Evolutionary conservation across 305 asterid genomes (phyloP), one percentile per base, ranked within the genome.

Genomic region (Fraxinus sp.): DNA sequence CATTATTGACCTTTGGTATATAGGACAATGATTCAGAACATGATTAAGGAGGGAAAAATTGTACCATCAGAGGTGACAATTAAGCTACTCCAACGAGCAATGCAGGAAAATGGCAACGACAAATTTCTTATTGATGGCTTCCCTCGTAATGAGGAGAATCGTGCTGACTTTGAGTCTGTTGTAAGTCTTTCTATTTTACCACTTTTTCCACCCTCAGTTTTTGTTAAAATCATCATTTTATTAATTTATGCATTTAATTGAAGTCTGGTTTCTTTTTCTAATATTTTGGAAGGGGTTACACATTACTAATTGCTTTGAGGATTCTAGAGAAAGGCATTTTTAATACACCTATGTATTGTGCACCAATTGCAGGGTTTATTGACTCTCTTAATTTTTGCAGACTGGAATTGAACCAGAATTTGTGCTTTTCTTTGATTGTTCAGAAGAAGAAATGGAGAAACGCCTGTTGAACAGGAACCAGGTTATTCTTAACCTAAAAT

Each of bases 81-180:
- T 83, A 91, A 87, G 89, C 98, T 95, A 83, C 94, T 94, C 84
- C 92, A 93, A 84, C 89, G 87, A 84, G 98, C 99, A 74, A 95
- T 95, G 79, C 76, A 79, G 80, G 97, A 94, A 88, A 91, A 75
- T 64, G 94, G 83, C 78, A 95, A 95, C 14, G 95, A 93, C 89
- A 95, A 95, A 83, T 95, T 95, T 86, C 98, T 95, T 30, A 94
- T 95, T 80, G 99, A 95, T 82, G 99, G 99, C 14, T 95, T 95
- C 88, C 99, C 98, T 80, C 97, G 99, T 71, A 95, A 94, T 84
- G 99, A 95, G 90, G 99, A 95, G 88, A 95, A 95, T 79, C 98
- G 98, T 83, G 97, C 97, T 36, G 94, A 95, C 77, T 95, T 94
- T 86, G 99, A 94, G 91, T 81, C 88, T 75, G 98, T 91, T 4